Conservation (phyloP, 257 asterid species). For the Capsicum rhomboideum region DNA sequence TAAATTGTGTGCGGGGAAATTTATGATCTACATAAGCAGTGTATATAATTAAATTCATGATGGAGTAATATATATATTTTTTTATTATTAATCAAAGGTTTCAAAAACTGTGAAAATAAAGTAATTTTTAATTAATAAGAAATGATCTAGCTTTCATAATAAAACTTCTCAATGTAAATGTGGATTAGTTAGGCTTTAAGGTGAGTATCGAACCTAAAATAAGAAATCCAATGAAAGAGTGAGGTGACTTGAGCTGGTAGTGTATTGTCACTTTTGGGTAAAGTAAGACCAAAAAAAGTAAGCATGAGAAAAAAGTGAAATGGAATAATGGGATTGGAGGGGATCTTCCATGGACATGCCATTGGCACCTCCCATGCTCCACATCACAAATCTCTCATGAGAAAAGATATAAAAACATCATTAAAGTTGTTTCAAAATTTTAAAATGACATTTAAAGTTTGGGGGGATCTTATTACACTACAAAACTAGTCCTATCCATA, state of each 20-base stretch:
- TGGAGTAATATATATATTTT: no score
- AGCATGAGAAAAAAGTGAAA: neutral
- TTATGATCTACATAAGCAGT: no score
- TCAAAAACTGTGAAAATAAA: no score
- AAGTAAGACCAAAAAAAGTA: neutral
- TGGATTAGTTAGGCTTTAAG: neutral
- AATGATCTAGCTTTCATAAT: neutral
- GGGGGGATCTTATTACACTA: no score
- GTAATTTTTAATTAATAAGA: no score
- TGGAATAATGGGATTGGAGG: neutral
- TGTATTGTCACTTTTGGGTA: neutral
- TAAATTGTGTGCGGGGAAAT: no score
- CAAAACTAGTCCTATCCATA: no score
- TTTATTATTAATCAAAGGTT: no score
- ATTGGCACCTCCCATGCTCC: neutral
- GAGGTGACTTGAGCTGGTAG: neutral
- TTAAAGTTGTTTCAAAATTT: no score
- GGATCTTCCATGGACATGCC: neutral
- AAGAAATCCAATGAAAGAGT: neutral
- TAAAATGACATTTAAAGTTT: no score
- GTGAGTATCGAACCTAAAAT: accelerated
- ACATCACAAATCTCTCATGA: neutral
- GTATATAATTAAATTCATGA: neutral
- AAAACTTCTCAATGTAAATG: neutral
- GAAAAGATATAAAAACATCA: no score